Base-by-base conservation (phyloP, 257 asterid genomes). In the Catharanthus roseus region DNA sequence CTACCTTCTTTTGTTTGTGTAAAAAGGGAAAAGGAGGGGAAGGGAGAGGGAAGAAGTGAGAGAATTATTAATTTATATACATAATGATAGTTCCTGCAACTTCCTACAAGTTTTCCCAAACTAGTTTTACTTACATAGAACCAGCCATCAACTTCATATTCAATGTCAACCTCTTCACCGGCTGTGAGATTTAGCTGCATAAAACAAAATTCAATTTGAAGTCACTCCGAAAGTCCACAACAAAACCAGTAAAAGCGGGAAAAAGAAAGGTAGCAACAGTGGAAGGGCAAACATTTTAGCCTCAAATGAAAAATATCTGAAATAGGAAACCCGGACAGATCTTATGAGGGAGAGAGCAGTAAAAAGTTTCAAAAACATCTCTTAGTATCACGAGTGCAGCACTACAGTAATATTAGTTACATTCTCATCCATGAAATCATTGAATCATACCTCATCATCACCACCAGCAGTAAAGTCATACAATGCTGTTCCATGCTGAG, bases 381-480 rank as follows among this genome's bases (percentile, higher is more conserved):
- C 10, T 31, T 24, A 63, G 33, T 31, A 15, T 15, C 28, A 39
- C 23, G 39, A 68, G 34, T 61, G 29, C 10, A 51, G 55, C 41
- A 45, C 1, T 12, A 9, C 15, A 39, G 7, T 42, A 61, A n/a
- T 18, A 28, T 38, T 38, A 38, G 42, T 33, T 21, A 31, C 19
- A 39, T 51, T 5, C 9, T 26, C 67, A 65, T 15, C 10, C 53
- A 75, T 67, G 28, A 64, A 69, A 31, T 36, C 33, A 47, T 28
- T 4, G 65, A 49, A 58, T 51, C 73, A 72, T 79, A 91, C 99
- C 97, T 95, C 99, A 78, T 95, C 99, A 79, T 95, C 97, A 53
- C 99, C 99, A 49, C 99, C 99, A 71, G 99, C 99, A 74, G 92
- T 89, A 86, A 95, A 95, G 84, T 95, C 99, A 85, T 95, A 95